Conservation (phyloP, 2,329 filamentous ascomycete species). For the Colletotrichum phormii region DNA sequence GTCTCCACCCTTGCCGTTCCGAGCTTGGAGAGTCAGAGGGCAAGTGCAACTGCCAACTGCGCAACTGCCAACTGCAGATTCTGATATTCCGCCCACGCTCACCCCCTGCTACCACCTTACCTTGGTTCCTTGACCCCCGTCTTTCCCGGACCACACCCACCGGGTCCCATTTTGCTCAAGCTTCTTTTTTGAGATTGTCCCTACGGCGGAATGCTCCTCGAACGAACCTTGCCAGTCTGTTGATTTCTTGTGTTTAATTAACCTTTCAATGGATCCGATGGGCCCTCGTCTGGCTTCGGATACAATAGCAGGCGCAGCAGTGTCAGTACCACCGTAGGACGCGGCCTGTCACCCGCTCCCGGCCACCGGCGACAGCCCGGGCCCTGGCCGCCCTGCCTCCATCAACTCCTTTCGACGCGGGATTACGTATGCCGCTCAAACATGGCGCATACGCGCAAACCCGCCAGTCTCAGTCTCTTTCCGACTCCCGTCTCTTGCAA, state of each 20-base stretch:
- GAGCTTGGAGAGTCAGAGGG: not conserved
- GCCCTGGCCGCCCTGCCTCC: not conserved
- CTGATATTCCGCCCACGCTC: not conserved
- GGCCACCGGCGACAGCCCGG: slow-evolving; percentile 5
- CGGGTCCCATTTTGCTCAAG: not conserved
- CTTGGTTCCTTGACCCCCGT: not conserved
- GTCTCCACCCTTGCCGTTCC: not conserved
- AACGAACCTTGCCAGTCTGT: not conserved
- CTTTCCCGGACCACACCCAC: slow-evolving; percentile 5
- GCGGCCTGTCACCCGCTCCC: slow-evolving; percentile 22
- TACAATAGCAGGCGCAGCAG: not conserved
- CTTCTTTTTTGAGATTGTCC: not conserved
- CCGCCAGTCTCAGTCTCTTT: not conserved
- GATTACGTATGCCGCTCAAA: slow-evolving; percentile 33
- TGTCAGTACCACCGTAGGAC: not conserved
- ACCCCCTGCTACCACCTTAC: not conserved
- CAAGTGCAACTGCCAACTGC: too few relatives aligned
- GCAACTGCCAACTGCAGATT: not conserved
- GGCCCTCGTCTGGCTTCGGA: not conserved
- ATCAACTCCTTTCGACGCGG: slow-evolving; percentile 14
- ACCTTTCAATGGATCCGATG: not conserved
- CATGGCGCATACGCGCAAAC: slow-evolving; percentile 14
- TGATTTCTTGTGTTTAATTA: not conserved
- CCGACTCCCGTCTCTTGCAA: not conserved
- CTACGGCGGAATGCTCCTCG: not conserved